These are phyloP conservation scores for Cladophialophora bantiana DNA, from an alignment of 2,329 filamentous ascomycete species.

Conservation along the genomic window DNA sequence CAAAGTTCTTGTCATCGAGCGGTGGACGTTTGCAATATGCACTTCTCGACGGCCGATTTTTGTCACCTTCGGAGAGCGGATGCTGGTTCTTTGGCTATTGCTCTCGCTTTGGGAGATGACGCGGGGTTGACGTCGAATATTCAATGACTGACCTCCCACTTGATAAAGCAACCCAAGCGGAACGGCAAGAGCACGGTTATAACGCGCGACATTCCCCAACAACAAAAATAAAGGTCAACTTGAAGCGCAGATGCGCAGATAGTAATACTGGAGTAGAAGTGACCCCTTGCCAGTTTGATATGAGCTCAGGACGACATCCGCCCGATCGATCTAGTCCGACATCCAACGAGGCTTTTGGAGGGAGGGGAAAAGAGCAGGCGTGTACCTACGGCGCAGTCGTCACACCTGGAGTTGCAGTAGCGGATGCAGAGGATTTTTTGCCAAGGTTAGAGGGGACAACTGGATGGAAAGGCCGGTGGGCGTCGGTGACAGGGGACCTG, in stretches of 20 bases:
- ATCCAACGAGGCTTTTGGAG: neutral
- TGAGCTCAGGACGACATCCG: neutral
- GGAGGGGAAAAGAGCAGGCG: neutral
- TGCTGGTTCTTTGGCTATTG: neutral
- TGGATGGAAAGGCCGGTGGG: neutral
- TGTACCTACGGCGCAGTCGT: neutral
- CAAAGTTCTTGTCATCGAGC: neutral
- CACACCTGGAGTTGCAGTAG: constrained; percentile 5
- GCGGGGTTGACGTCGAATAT: neutral
- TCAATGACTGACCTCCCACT: neutral
- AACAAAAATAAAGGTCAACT: neutral
- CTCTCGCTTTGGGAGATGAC: neutral
- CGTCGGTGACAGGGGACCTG: neutral
- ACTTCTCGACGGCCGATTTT: neutral
- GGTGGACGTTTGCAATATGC: neutral
- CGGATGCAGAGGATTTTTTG: neutral
- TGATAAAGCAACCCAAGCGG: neutral
- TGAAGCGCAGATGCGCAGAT: neutral
- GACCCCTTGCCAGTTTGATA: neutral
- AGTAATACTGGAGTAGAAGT: neutral
- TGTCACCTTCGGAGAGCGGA: neutral
- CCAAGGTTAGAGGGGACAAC: neutral
- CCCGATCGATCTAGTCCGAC: neutral
- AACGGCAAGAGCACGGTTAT: neutral
- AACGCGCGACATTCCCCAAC: neutral